phyloP scores from a whole-genome alignment of 331 rosid genomes.

The Arachis monticola region DNA sequence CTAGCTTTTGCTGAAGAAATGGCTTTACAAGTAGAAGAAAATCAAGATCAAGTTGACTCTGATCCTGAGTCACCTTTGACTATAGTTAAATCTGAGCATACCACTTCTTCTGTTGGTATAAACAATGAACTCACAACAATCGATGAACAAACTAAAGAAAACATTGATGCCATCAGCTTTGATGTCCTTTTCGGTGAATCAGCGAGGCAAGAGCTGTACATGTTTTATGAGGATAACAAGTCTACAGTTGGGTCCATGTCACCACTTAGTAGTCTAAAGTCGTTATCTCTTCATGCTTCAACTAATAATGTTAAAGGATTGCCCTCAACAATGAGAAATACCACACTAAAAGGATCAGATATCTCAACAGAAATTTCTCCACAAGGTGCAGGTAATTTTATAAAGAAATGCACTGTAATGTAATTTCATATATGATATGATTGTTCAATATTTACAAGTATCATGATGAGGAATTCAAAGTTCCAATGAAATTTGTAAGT shows the following conservation, averaged over 20 bases:
- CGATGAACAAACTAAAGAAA: conserved; percentile 42
- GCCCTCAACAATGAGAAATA: conserved; percentile 47
- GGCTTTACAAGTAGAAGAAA: conserved; percentile 56
- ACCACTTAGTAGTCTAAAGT: conserved; percentile 47
- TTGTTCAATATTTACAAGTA: conserved; percentile 16
- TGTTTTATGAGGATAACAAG: conserved; percentile 66
- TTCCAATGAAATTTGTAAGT: conserved; percentile 34
- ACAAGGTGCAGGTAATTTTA: conserved; percentile 58
- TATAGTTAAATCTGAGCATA: conserved; percentile 35
- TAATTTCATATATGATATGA: conserved; percentile 27
- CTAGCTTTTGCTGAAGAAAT: conserved; percentile 53
- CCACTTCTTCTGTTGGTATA: conserved; percentile 40
- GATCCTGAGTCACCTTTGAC: conserved; percentile 49
- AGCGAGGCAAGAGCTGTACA: conserved; percentile 75
- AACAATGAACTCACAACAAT: conserved; percentile 42
- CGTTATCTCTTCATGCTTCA: conserved; percentile 49
- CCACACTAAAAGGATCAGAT: conserved; percentile 44
- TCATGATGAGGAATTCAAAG: conserved; percentile 31
- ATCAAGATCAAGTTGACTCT: conserved; percentile 48
- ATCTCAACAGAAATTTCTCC: conserved; percentile 44
- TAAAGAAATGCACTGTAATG: conserved; percentile 29
- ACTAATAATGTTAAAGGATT: conserved; percentile 39
- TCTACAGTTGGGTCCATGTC: conserved; percentile 37
- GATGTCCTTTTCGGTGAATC: conserved; percentile 53
- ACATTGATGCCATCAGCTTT: conserved; percentile 40